phyloP scores from a whole-genome alignment of 371 early-diverging fungal species.

The Mortierella sp. region DNA sequence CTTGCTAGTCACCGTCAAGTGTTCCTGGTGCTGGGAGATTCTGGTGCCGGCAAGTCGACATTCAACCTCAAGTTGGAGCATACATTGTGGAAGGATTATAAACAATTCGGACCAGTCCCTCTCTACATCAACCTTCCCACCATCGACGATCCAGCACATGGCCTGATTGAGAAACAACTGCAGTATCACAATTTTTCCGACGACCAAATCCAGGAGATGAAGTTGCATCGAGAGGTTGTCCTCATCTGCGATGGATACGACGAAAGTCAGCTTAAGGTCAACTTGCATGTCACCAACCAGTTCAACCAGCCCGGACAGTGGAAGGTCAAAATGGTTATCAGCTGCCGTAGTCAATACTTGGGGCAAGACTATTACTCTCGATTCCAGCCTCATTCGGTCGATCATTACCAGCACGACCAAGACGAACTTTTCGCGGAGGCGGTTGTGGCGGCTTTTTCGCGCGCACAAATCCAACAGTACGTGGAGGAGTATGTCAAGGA shows the following conservation, averaged over 20 bases:
- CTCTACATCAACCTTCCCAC: not conserved
- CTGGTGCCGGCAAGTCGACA: slow-evolving; percentile 25
- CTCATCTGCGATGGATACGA: slow-evolving; percentile 28
- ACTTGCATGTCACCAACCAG: slow-evolving; percentile 4
- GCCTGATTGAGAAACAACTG: slow-evolving; percentile 1
- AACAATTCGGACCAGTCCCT: not conserved
- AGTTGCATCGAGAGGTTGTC: not conserved
- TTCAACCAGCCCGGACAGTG: not conserved
- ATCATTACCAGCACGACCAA: not conserved
- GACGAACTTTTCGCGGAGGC: not conserved
- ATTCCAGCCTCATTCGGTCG: not conserved
- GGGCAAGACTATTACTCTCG: not conserved
- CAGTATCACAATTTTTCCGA: not conserved
- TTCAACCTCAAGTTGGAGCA: not conserved
- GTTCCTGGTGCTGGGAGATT: slow-evolving; percentile 18
- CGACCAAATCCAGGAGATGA: slow-evolving; percentile 6
- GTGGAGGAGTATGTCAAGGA: not conserved
- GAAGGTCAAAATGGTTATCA: slow-evolving; percentile 13
- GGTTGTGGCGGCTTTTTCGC: not conserved
- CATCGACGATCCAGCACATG: not conserved
- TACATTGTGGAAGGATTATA: slow-evolving; percentile 2
- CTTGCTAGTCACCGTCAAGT: not conserved
- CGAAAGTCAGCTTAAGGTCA: not conserved
- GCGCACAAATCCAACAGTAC: slow-evolving; percentile 12
- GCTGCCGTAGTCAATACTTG: slow-evolving; percentile 7